A percentile compares a stretch with the other conserved stretches of the same genome.
Conservation (phyloP, 2,329 filamentous ascomycete species). For the Chalara sp. region DNA sequence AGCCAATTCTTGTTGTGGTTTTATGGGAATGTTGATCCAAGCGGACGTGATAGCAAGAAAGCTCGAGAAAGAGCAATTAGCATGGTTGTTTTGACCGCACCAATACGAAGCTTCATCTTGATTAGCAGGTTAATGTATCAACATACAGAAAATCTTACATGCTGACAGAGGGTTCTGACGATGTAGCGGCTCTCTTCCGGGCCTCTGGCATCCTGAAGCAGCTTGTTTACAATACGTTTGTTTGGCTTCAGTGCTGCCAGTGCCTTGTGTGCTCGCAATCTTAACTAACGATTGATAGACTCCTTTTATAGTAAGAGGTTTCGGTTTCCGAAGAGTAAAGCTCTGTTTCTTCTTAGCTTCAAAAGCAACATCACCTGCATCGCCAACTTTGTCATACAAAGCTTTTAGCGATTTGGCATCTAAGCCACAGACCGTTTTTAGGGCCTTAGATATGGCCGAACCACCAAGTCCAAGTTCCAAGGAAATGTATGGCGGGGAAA, state of each 20-base stretch:
- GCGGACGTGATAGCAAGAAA: conserved; percentile 72
- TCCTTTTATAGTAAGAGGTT: conserved; percentile 78
- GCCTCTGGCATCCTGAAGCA: conserved; percentile 84
- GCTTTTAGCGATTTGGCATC: conserved; percentile 73
- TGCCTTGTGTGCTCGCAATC: conserved; percentile 80
- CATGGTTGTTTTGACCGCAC: conserved; percentile 97
- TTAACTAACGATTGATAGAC: conserved; percentile 82
- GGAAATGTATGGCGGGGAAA: conserved; percentile 88
- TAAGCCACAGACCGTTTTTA: conserved; percentile 84
- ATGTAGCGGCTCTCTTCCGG: conserved; percentile 92
- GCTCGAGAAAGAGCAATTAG: conserved; percentile 87
- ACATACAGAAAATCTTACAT: conserved; percentile 41
- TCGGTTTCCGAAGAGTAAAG: conserved; percentile 82
- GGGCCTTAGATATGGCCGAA: conserved; percentile 85
- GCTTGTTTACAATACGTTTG: conserved; percentile 82
- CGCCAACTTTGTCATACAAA: conserved; percentile 84
- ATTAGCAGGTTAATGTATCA: background rate
- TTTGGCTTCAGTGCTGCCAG: conserved; percentile 80
- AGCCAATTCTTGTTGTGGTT: conserved; percentile 47
- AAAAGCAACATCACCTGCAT: conserved; percentile 93
- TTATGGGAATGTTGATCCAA: conserved; percentile 54
- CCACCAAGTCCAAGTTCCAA: conserved; percentile 84
- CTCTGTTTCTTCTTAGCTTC: conserved; percentile 94
- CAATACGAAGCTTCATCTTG: conserved; percentile 67
- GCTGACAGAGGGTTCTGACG: conserved; percentile 85